Base-by-base conservation (phyloP, 306 rosid species). In the Biancaea sappan region DNA sequence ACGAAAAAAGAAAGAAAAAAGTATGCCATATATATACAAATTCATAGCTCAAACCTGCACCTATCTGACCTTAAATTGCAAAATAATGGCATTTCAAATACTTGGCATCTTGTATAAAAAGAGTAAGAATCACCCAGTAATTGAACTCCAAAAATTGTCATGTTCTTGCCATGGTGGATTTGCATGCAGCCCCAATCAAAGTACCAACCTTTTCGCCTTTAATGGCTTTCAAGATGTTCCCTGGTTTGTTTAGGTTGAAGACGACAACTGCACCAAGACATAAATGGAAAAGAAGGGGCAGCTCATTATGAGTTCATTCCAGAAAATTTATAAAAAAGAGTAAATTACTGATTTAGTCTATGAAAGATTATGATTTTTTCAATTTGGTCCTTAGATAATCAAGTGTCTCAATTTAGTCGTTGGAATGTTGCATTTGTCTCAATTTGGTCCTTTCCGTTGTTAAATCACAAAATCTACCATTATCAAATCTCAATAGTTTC, bases 211-310 rank as follows among this genome's bases (percentile, higher is more conserved):
- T 82, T 84, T 88, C 96, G 0, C 98, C 98, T 74, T 53, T 85
- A 74, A 94, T 91, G 69, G 98, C 98, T 83, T 71, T 90, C 40
- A 90, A 83, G 79, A 94, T 94, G 85, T 94, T 91, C n/a, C 97
- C 98, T 0, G 89, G 87, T 77, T 92, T 83, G 71, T 83, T 87
- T 71, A 94, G 84, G 80, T 94, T 94, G 84, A 94, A 94, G 44
- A 94, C 98, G 51, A 94, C 96, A 71, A 94, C 98, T 91, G 90
- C 86, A 84, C 28, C 75, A 40, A 25, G 56, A 72, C 24, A 53
- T 62, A 52, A 16, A 67, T 73, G 53, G 65, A 68, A 76, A 29
- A 43, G 5, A 50, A 47, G 66, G 37, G 29, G 18, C 61, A 53
- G 25, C 59, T 75, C 52, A 72, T 50, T 47, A 22, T 68, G 44